A percentile compares a stretch with the other conserved stretches of the same genome.
These are phyloP conservation scores for Rhinocladiella mackenziei DNA, from an alignment of 2,329 filamentous ascomycete genomes.

Conservation along the genomic window DNA sequence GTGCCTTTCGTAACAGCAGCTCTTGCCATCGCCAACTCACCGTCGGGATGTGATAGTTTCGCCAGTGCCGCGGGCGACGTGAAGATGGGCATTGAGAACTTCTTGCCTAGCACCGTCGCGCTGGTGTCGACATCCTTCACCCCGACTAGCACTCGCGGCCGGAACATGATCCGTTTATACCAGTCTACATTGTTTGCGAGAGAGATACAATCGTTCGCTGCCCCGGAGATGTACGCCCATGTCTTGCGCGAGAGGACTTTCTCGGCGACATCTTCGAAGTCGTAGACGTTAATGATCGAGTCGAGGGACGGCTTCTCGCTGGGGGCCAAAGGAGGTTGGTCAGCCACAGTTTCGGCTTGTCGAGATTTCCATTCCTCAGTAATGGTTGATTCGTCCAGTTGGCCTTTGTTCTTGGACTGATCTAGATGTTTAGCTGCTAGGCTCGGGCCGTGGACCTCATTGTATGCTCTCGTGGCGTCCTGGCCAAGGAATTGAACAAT, in stretches of 20 bases:
- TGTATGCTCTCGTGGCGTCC: slow-evolving; percentile 45
- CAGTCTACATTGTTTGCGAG: slow-evolving; percentile 25
- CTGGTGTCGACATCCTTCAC: slow-evolving; percentile 38
- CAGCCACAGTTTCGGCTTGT: too few species aligned
- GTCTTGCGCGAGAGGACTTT: slow-evolving; percentile 27
- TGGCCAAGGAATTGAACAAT: slow-evolving; percentile 45
- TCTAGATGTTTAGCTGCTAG: slow-evolving; percentile 25
- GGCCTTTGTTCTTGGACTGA: slow-evolving; percentile 5
- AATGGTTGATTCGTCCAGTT: not conserved
- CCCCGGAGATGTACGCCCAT: slow-evolving; percentile 31
- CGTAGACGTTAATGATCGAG: slow-evolving; percentile 22
- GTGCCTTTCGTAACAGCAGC: slow-evolving; percentile 18
- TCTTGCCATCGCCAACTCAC: slow-evolving; percentile 41
- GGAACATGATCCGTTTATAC: slow-evolving; percentile 44
- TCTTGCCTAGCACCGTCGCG: slow-evolving; percentile 30
- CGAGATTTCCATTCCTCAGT: not conserved
- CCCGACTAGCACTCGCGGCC: slow-evolving; percentile 44
- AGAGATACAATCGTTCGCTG: slow-evolving; percentile 27
- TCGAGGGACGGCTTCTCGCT: slow-evolving; percentile 27
- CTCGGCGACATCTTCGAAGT: slow-evolving; percentile 24
- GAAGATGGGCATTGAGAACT: slow-evolving; percentile 24
- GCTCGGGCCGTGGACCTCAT: slow-evolving; percentile 38
- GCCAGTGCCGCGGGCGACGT: slow-evolving; percentile 34
- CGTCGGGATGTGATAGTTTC: slow-evolving; percentile 42
- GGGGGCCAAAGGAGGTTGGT: too few species aligned